Evolutionary conservation across 306 rosid species (phyloP), one percentile per base, ranked within the genome.

Genomic region (Trichosanthes cucumerina): DNA sequence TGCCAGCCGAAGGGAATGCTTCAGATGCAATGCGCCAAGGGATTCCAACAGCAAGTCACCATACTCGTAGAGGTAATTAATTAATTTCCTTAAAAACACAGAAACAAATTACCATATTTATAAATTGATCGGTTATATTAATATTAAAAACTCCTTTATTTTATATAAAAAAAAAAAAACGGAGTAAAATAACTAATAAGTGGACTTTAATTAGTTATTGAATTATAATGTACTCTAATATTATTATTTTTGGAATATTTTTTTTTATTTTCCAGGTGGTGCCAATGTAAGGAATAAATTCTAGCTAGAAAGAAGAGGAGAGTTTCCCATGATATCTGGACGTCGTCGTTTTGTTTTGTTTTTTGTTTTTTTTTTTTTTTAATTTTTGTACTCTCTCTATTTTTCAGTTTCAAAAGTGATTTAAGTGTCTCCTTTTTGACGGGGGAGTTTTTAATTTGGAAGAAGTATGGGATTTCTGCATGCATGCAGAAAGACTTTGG

Each of bases 1-100:
- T 15, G 98, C 98, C 0, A 93, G 84, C 66, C 85, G 98, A 85
- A 89, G 83, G 83, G 98, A 93, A 65, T 93, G 98, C 26, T 91
- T 86, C 84, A 83, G 91, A 83, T 90, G 96, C 93, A 91, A 83
- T 82, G 96, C 96, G 19, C 93, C 92, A 1, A 92, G 96, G 83
- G 97, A 92, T 82, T 80, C 91, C 26, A 75, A 78, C 43, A 77
- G 75, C 82, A 86, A 79, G 80, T 86, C 90, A 77, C 93, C 98
- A 75, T 91, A 87, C 87, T 81, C 82, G 62, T 74, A 74, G 16
- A 49, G 62, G 78, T 74, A 74, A 47, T 74, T 69, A 41, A 69
- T 69, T 69, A 41, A 39, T 68, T 68, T 68, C 75, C 2, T 18
- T 65, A 19, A 16, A 34, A 16, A 34, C 41, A 15, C 28, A 65